Evolutionary conservation across 306 rosid genomes (phyloP), one percentile per base, ranked within the genome.

Genomic region (Quercus suber): DNA sequence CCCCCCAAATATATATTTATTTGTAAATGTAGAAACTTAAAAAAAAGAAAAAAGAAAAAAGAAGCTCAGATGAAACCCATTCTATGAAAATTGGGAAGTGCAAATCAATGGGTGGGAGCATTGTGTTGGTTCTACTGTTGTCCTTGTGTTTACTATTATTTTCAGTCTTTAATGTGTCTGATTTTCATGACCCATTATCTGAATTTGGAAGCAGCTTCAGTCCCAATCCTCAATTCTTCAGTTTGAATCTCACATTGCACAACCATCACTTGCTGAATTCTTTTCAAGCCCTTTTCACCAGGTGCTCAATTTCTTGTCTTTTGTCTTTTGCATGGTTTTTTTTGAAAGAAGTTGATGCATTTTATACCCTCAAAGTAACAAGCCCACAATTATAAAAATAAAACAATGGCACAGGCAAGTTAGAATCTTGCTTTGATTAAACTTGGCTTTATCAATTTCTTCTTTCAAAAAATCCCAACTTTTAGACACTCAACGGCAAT

Each of bases 161-260:
- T 58, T 73, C 70, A 30, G 13, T 67, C 58, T 65, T 51, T 56
- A 49, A 13, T 72, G 20, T 79, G 72, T 67, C 52, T 75, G 80
- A 79, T 75, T 58, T 75, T 31, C 70, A 4, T 37, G 6, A 79
- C 55, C 79, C 90, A 63, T 52, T 49, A 35, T 74, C 81, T 65
- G 79, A 59, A 64, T 69, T 69, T 63, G 55, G 74, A n/a, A 81
- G 55, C 75, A 49, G 77, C 68, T 78, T 81, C 90, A 59, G 60
- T 53, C 71, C 69, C 58, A 64, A 25, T n/a, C 23, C 80, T 65
- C 49, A 52, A 9, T 51, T 78, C 51, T 74, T 64, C 84, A 56
- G 28, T 56, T 74, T 80, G 81, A 52, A 65, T 71, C 76, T 74
- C 67, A 58, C 52, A 15, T 60, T 76, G 37, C 55, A 51, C 57